Evolutionary conservation across 2,329 filamentous ascomycete genomes (phyloP).

Genomic region (Beauveria scarabaeidicola): DNA sequence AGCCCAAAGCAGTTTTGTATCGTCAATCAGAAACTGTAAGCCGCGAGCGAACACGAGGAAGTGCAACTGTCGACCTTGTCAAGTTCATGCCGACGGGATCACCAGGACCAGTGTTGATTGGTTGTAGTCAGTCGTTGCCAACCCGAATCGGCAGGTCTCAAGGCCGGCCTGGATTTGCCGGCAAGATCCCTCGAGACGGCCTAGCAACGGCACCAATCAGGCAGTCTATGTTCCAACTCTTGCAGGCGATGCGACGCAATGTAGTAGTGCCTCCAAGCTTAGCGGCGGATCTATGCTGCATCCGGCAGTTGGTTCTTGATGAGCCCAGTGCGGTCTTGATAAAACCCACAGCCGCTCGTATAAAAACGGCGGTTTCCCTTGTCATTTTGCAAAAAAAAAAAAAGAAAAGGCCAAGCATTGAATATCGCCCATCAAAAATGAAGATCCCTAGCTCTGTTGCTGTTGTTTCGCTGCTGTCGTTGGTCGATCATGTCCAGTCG

Average conservation of each 20-base stretch:
- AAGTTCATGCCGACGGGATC: background rate
- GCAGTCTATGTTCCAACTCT: background rate
- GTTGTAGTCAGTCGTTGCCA: background rate
- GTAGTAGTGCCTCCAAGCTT: background rate
- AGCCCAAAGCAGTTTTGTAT: background rate
- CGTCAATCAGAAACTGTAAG: background rate
- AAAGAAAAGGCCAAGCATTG: background rate
- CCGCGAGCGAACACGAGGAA: background rate
- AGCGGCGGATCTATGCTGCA: conserved; percentile 1
- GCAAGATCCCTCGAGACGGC: background rate
- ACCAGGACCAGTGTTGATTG: background rate
- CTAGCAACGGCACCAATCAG: background rate
- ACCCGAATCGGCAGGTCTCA: conserved; percentile 1
- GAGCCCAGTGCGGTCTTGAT: background rate
- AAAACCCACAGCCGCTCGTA: background rate
- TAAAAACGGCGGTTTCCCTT: background rate
- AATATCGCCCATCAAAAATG: background rate
- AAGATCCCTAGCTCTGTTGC: background rate
- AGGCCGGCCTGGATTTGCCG: background rate
- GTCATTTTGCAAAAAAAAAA: background rate
- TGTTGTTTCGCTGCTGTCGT: conserved; percentile 3
- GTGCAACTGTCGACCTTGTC: background rate
- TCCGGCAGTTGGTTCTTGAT: conserved; percentile 7
- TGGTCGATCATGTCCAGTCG: conserved; percentile 8
- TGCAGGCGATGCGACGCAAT: background rate